Base-by-base conservation (phyloP, 805 yeast species). In the Helenozyma rhizophorensis region DNA sequence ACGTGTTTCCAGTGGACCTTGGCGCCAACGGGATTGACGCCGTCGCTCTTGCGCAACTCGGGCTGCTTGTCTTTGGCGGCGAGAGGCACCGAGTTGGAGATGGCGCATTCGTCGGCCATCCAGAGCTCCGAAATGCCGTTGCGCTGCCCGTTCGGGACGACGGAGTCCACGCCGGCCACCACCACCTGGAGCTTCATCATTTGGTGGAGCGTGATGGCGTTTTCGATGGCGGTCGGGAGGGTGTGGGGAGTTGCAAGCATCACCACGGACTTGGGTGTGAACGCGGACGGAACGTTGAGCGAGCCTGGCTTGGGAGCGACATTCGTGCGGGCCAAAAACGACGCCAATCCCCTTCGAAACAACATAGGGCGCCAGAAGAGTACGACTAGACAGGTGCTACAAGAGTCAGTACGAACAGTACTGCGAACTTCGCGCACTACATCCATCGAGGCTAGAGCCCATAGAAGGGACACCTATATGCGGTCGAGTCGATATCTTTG, bases 131-230 rank as follows among this genome's bases (percentile, higher is more conserved):
- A 52, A 2, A 65, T 45, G 0, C 71, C 73, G 38, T 54, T 50
- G 21, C 62, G 37, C 9, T 40, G 41, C 3, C 62, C 57, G 28
- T 50, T 48, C 12, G 64, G 62, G 10, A 58, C 54, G 12, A 61
- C 54, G 3, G 64, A 45, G 34, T 67, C 72, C 3, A 65, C 52
- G 1, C 69, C 70, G 1, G 69, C 72, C 10, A 65, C 69, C 9
- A 60, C 44, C 2, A 64, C 56, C 43, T 65, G 70, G 13, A 65
- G 24, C 6, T 47, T 33, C 11, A 50, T 33, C 12, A 48, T 22
- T 25, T 58, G 55, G 37, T 50, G 45, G 9, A 57, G 37, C 1
- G 36, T 26, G 9, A 65, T 56, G 12, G 63, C 50, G 25, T 54
- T 44, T 16, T 54, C 53, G n/a, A 64, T 60, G 21, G 57, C 54